A percentile compares a stretch with the other conserved stretches of the same genome.
phyloP scores from a whole-genome alignment of 2,329 filamentous ascomycete genomes.

The Ophidiomyces ophidiicola region DNA sequence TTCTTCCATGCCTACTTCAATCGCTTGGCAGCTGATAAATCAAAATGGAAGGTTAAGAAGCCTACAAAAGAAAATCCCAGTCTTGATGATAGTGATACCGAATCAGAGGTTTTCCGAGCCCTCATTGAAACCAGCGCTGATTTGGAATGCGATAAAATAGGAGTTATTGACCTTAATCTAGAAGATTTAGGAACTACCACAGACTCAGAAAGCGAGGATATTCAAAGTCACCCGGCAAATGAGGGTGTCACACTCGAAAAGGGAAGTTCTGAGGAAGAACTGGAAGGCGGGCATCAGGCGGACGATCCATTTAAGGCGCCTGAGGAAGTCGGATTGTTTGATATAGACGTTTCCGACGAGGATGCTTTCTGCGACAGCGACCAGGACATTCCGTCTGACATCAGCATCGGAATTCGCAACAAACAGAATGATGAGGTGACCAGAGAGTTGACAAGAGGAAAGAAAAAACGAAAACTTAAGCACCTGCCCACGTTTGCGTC shows the following conservation, averaged over 20 bases:
- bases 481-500: constrained; percentile 85
- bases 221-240: no score
- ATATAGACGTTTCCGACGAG: constrained; percentile 37
- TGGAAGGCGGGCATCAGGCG: constrained; percentile 20
- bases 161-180: constrained; percentile 48
- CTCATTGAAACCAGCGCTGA: constrained; percentile 71
- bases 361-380: constrained; percentile 42
- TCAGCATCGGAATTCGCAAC: constrained; percentile 34
- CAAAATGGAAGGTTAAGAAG: constrained; percentile 45
- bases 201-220: constrained; percentile 30
- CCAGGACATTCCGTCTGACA: constrained; percentile 42
- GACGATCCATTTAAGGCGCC: constrained; percentile 28
- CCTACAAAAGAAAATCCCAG: constrained; percentile 30
- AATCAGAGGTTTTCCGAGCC: constrained; percentile 81
- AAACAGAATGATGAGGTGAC: constrained; percentile 26
- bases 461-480: constrained; percentile 75
- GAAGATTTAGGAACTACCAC: constrained; percentile 43
- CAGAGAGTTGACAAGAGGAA: constrained; percentile 33
- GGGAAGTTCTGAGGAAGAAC: constrained; percentile 29
- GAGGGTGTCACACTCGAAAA: constrained; percentile 31
- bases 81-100: constrained; percentile 44
- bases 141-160: constrained; percentile 49
- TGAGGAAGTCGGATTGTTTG: constrained; percentile 44
- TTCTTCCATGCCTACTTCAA: constrained; percentile 99
- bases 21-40: constrained; percentile 52